phyloP scores from a whole-genome alignment of 208 protist species.

The Trypanosoma scelopori region DNA sequence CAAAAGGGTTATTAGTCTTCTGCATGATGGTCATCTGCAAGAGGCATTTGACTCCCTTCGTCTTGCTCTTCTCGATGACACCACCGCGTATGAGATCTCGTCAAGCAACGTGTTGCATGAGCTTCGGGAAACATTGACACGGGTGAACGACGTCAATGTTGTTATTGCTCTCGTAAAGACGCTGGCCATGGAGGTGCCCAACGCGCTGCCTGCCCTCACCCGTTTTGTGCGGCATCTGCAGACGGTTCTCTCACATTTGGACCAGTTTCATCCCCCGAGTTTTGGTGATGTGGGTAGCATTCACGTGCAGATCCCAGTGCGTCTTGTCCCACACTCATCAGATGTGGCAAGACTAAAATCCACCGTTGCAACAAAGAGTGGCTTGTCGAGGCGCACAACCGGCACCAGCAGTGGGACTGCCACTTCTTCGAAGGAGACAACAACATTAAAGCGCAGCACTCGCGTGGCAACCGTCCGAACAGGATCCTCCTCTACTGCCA shows the following conservation, averaged over 20 bases:
- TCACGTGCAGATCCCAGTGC: slow-evolving; percentile 32
- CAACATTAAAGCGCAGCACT: neutral
- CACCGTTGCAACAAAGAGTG: neutral
- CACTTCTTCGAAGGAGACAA: neutral
- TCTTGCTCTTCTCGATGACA: slow-evolving; percentile 40
- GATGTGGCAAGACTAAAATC: slow-evolving; percentile 10
- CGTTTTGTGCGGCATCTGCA: slow-evolving; percentile 40
- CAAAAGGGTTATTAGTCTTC: slow-evolving; percentile 33
- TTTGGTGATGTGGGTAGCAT: slow-evolving; percentile 33
- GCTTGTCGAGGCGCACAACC: neutral
- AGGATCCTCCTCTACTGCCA: neutral
- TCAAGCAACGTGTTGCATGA: slow-evolving; percentile 52
- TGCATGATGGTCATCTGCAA: slow-evolving; percentile 41
- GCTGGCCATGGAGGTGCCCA: slow-evolving; percentile 16
- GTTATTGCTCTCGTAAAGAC: slow-evolving; percentile 33
- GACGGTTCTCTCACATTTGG: slow-evolving; percentile 35
- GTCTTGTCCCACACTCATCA: slow-evolving; percentile 27
- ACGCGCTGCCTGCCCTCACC: slow-evolving; percentile 18
- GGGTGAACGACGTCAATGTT: slow-evolving; percentile 30
- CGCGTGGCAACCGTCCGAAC: neutral
- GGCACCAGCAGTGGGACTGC: neutral
- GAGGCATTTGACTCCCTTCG: slow-evolving; percentile 44
- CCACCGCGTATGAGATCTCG: slow-evolving; percentile 67
- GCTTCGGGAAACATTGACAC: slow-evolving; percentile 25
- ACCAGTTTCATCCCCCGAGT: slow-evolving; percentile 31